Evolutionary conservation across 768 basidiomycete genomes (phyloP), one percentile per base, ranked within the genome.

Genomic region (Pisolithus tinctorius): DNA sequence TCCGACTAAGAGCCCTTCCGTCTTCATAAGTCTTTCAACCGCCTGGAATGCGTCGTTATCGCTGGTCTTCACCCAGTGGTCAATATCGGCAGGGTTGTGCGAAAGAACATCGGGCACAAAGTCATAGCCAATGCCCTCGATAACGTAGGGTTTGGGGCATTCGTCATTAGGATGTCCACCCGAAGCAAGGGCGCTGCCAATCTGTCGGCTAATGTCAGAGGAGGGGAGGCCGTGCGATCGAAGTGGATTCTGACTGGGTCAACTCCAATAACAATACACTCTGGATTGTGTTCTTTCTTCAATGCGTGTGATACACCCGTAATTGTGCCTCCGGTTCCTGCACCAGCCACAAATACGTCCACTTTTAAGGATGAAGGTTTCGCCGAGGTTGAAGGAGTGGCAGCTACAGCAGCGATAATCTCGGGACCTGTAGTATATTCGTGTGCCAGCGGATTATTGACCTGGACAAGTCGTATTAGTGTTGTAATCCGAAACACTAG

Each of bases 51-150:
- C 77, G 42, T 89, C 87, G 3, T 84, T 75, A 58, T 98, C 96
- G 1, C 70, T 73, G 0, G 86, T 84, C 77, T 97, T 98, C 55
- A 92, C 66, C 96, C 90, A 93, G n/a, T 63, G 53, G 61, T 93
- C 79, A 46, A 98, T 73, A 27, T 80, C 75, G 0, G 56, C 59
- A 5, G 70, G 66, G 16, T 76, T 71, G 45, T 86, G 87, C 36
- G 84, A 82, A 38, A 97, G 77, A 2, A 94, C 94, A 40, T 88
- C 80, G 0, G 95, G 94, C 42, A 95, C 63, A 63, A 95, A 95
- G 66, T 95, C 92, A 59, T 93, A 93, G 26, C 96, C 96, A 49
- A 97, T 98, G n/a, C 96, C 96, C 65, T 99, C 96, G 20, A 97
- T 82, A 46, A 83, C 65, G 60, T 97, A 98, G 48, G 71, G 68